Percentiles rank a stretch among this genome's conserved stretches.
phyloP scores from a whole-genome alignment of 2,329 filamentous ascomycete genomes.

The Cladosporium sp. region DNA sequence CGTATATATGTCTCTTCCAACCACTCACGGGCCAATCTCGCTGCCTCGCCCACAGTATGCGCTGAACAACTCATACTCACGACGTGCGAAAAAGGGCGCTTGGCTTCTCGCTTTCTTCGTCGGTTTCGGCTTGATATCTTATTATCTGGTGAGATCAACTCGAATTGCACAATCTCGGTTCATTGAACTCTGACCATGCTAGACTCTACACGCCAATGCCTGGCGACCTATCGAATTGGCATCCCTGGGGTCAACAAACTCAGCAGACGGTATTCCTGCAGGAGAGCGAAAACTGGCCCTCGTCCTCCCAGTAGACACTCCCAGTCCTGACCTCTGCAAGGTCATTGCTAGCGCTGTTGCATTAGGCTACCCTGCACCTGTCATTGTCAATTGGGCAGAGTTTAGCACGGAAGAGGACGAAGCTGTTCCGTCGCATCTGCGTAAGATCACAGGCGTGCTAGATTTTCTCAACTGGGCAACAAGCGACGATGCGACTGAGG shows the following conservation, averaged over 20 bases:
- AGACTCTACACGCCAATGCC: not conserved
- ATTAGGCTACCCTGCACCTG: constrained; percentile 13
- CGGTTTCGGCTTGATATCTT: not conserved
- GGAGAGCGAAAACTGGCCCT: constrained; percentile 11
- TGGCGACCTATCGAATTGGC: not conserved
- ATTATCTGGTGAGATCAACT: not conserved
- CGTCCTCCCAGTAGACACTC: constrained; percentile 9
- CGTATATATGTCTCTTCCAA: not conserved
- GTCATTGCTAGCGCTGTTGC: constrained; percentile 8
- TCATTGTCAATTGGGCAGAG: constrained; percentile 11
- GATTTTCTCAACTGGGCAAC: constrained; percentile 6
- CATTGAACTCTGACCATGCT: not conserved
- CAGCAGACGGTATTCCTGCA: not conserved
- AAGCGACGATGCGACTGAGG: not conserved
- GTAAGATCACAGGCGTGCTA: constrained; percentile 13
- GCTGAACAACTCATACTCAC: not conserved
- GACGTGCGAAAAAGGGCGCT: not conserved
- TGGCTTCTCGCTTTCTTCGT: not conserved
- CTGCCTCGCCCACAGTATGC: not conserved
- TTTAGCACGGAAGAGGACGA: not conserved
- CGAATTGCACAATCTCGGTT: not conserved
- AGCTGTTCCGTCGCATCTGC: constrained; percentile 6
- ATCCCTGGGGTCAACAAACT: not conserved
- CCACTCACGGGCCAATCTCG: not conserved
- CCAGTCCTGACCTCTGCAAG: constrained; percentile 12